A percentile compares a stretch with the other conserved stretches of the same genome.
Conservation (phyloP, 192 early-diverging fungal species). For the Globomyces pollinis-pini region DNA sequence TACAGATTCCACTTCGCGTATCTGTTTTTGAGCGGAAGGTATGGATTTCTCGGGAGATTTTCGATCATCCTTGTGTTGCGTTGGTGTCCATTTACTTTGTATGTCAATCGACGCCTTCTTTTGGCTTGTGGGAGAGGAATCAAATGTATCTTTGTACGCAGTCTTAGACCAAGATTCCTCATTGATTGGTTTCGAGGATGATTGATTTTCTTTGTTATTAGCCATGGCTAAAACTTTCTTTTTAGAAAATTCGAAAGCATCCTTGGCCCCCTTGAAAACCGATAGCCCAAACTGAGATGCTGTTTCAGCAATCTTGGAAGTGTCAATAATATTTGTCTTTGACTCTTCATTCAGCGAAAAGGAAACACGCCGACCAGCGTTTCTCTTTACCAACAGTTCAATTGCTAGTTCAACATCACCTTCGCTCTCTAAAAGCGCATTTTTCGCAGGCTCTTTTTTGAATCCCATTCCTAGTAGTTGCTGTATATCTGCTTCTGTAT, state of each 20-base stretch:
- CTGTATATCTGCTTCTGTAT: conserved; percentile 47
- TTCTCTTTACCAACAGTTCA: conserved; percentile 20
- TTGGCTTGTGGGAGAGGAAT: too few relatives aligned
- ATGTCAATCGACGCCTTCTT: too few relatives aligned
- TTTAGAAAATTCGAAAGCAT: conserved; percentile 39
- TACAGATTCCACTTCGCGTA: too few relatives aligned
- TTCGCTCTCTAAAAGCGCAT: conserved; percentile 62
- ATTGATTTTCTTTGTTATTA: too few relatives aligned
- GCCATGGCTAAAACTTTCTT: conserved; percentile 52
- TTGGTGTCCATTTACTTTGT: too few relatives aligned
- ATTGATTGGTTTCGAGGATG: too few relatives aligned
- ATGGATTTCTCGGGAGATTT: too few relatives aligned
- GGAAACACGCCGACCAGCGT: conserved; percentile 19
- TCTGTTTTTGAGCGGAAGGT: too few relatives aligned
- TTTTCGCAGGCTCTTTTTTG: conserved; percentile 48
- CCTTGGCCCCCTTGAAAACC: conserved; percentile 62
- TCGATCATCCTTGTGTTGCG: too few relatives aligned
- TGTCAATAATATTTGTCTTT: not conserved
- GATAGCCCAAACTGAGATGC: conserved; percentile 52
- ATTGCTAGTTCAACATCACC: conserved; percentile 53
- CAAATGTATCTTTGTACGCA: too few relatives aligned
- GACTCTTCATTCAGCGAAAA: not conserved
- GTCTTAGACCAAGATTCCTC: too few relatives aligned
- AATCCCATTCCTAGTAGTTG: conserved; percentile 79
- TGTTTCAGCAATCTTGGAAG: conserved; percentile 37